phyloP scores from a whole-genome alignment of 2,329 filamentous ascomycete species.

The Canariomyces notabilis region DNA sequence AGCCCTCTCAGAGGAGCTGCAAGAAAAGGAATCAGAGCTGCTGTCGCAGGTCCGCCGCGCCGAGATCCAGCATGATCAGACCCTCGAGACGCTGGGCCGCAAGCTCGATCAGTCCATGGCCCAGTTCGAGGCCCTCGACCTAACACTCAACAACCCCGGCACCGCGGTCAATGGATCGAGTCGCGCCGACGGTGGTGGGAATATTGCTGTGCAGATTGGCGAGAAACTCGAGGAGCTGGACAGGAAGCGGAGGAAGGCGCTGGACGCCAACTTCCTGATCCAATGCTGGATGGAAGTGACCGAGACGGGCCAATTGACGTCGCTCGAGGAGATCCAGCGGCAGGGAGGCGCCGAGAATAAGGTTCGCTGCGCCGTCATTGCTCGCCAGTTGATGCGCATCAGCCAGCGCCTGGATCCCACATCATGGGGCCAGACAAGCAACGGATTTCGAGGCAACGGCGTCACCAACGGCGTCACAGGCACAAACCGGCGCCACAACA shows the following conservation, averaged over 20 bases:
- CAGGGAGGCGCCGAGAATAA: conserved; percentile 86
- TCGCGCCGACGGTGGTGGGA: conserved; percentile 62
- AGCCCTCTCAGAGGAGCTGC: conserved; percentile 73
- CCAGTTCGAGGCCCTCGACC: conserved; percentile 85
- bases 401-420: conserved; percentile 81
- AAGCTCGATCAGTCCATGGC: conserved; percentile 91
- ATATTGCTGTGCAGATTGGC: conserved; percentile 89
- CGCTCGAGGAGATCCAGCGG: conserved; percentile 82
- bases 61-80: conserved; percentile 87
- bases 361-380: conserved; percentile 88
- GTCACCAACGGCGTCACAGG: conserved; percentile 45
- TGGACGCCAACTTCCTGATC: conserved; percentile 91
- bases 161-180: conserved; percentile 42
- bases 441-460: conserved; percentile 47
- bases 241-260: conserved; percentile 78
- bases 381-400: conserved; percentile 87
- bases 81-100: conserved; percentile 76
- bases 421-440: conserved; percentile 62
- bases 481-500: conserved; percentile 54
- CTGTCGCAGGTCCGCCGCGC: conserved; percentile 84
- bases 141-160: conserved; percentile 63
- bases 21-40: conserved; percentile 85
- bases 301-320: conserved; percentile 78
- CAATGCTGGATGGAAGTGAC: conserved; percentile 96
- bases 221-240: conserved; percentile 92